Conservation (phyloP, 2,329 filamentous ascomycete genomes). For the Penicillium rolfsii region DNA sequence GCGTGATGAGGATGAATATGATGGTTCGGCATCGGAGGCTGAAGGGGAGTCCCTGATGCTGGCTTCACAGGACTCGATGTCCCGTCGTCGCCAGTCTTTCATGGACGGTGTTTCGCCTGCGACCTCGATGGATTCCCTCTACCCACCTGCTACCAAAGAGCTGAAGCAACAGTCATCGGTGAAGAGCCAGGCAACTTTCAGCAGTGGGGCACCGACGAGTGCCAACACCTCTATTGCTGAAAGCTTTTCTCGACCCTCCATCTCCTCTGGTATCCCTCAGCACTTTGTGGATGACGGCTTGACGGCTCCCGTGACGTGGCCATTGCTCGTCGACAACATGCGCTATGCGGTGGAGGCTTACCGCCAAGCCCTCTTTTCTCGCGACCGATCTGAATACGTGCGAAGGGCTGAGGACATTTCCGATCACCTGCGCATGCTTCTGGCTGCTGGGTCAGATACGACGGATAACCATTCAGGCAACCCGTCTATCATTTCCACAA, state of each 20-base stretch:
- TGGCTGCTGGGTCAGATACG: slow-evolving; percentile 94
- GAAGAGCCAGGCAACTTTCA: slow-evolving; percentile 31
- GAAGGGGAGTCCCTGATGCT: slow-evolving; percentile 76
- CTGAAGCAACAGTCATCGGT: slow-evolving; percentile 37
- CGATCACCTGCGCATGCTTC: slow-evolving; percentile 86
- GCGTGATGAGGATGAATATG: slow-evolving; percentile 88
- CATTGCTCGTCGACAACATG: slow-evolving; percentile 88
- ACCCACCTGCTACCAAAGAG: slow-evolving; percentile 67
- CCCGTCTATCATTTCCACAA: slow-evolving; percentile 98
- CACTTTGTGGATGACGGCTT: slow-evolving; percentile 92
- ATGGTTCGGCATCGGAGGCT: slow-evolving; percentile 84
- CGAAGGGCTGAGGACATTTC: slow-evolving; percentile 96
- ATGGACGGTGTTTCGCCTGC: slow-evolving; percentile 78
- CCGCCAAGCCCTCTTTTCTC: slow-evolving; percentile 81
- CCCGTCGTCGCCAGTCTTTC: slow-evolving; percentile 68
- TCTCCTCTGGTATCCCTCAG: slow-evolving; percentile 64
- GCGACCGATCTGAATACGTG: slow-evolving; percentile 86
- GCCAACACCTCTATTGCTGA: slow-evolving; percentile 60
- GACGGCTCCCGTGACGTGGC: slow-evolving; percentile 82
- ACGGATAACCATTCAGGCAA: slow-evolving; percentile 99
- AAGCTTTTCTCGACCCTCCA: slow-evolving; percentile 49
- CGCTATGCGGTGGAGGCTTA: slow-evolving; percentile 87
- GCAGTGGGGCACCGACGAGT: slow-evolving; percentile 53
- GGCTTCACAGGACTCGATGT: slow-evolving; percentile 68
- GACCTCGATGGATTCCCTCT: slow-evolving; percentile 89